Percentiles rank a stretch among this genome's conserved stretches.
Evolutionary conservation across 2,329 filamentous ascomycete genomes (phyloP).

Genomic region (Penicillium sp.): DNA sequence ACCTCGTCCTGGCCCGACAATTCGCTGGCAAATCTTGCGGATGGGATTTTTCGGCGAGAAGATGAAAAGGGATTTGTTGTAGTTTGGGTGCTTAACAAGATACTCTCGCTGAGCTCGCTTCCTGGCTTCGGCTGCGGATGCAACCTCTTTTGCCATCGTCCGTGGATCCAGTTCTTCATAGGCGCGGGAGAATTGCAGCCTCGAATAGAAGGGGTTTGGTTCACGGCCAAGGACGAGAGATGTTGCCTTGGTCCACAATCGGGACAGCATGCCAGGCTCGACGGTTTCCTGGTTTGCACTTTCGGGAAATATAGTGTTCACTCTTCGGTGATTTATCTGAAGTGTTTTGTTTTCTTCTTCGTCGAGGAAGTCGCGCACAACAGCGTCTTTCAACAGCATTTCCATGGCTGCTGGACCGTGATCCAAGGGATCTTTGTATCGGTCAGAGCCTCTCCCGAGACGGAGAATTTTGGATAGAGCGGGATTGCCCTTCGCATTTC

Average conservation of each 20-base stretch:
- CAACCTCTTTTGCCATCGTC: constrained; percentile 83
- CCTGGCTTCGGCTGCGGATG: constrained; percentile 72
- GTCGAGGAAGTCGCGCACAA: constrained; percentile 90
- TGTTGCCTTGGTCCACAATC: constrained; percentile 56
- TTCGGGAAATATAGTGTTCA: constrained; percentile 22
- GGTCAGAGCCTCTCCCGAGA: constrained; percentile 56
- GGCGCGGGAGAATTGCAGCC: constrained; percentile 61
- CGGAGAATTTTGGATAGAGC: constrained; percentile 55
- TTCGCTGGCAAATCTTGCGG: constrained; percentile 73
- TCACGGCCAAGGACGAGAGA: constrained; percentile 59
- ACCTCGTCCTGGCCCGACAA: constrained; percentile 88
- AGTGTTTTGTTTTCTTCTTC: constrained; percentile 48
- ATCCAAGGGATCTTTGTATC: constrained; percentile 72
- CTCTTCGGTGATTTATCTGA: constrained; percentile 19
- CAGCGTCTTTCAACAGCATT: constrained; percentile 92
- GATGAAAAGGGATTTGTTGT: constrained; percentile 87
- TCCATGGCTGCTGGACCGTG: constrained; percentile 89
- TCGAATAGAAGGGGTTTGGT: constrained; percentile 92
- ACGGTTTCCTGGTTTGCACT: constrained; percentile 38
- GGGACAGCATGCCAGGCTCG: constrained; percentile 55
- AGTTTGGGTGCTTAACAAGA: constrained; percentile 74
- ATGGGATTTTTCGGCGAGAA: constrained; percentile 74
- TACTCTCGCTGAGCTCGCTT: constrained; percentile 90
- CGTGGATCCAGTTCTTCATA: constrained; percentile 78
- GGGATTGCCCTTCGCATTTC: constrained; percentile 62